These are phyloP conservation scores for Chalciporus piperatus DNA, from an alignment of 768 basidiomycete genomes.

Conservation along the genomic window DNA sequence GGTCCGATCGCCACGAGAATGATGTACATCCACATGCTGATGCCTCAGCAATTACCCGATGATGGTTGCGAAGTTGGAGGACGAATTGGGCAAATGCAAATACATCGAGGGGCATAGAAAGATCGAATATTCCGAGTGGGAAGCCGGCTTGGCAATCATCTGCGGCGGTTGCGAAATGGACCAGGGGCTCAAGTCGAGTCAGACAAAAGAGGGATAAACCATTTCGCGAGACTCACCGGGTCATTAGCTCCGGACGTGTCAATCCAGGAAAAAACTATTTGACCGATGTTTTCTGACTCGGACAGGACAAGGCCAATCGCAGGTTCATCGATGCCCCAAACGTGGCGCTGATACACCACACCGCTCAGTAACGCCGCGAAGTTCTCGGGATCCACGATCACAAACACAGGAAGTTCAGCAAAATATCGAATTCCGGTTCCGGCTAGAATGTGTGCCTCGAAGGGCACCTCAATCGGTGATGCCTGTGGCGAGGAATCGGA, in stretches of 20 bases:
- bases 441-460: background rate
- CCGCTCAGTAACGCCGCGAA: background rate
- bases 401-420: conserved; percentile 1
- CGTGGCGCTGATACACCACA: conserved; percentile 1
- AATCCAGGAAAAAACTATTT: background rate
- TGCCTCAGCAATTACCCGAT: background rate
- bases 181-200: background rate
- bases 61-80: background rate
- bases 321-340: conserved; percentile 2
- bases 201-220: background rate
- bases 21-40: background rate
- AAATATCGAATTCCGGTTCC: background rate
- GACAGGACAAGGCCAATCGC: background rate
- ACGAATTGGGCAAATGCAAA: background rate
- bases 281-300: background rate
- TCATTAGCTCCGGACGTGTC: too few species aligned
- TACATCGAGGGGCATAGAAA: background rate
- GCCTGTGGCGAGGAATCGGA: too few species aligned
- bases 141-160: background rate
- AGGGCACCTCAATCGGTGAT: conserved; percentile 2
- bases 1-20: background rate
- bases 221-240: too few species aligned
- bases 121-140: background rate
- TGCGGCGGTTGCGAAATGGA: background rate
- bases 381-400: conserved; percentile 1